A percentile compares a stretch with the other conserved stretches of the same genome.
Evolutionary conservation across 2,329 filamentous ascomycete species (phyloP).

Genomic region (Fusarium heterosporum): DNA sequence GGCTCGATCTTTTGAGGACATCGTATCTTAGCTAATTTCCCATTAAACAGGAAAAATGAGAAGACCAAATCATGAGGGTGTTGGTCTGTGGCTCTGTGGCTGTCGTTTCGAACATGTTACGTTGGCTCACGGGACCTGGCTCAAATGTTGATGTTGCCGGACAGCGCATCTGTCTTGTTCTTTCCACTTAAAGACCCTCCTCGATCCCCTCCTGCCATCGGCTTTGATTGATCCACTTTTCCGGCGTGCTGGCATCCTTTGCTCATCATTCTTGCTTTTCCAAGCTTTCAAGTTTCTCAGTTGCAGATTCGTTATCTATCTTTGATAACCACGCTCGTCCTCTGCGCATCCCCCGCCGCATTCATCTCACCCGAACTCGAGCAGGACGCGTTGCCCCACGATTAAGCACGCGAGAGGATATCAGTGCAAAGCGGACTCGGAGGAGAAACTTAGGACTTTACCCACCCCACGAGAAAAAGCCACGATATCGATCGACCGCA

Average conservation of each 20-base stretch:
- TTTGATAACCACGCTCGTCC: conserved; percentile 5
- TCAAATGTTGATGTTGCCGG: neutral
- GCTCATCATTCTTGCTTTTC: conserved; percentile 25
- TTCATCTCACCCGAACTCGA: neutral
- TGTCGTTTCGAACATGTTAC: neutral
- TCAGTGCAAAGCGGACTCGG: conserved; percentile 21
- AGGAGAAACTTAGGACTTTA: conserved; percentile 30
- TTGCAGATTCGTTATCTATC: conserved; percentile 5
- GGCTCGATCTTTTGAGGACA: conserved; percentile 8
- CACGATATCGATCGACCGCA: conserved; percentile 29
- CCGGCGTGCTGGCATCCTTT: conserved; percentile 30
- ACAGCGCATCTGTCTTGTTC: neutral
- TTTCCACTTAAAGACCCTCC: conserved; percentile 1
- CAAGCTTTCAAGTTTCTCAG: conserved; percentile 14
- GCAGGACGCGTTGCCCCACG: conserved; percentile 1
- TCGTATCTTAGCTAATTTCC: conserved; percentile 29
- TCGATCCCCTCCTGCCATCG: conserved; percentile 4
- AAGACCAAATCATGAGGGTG: conserved; percentile 6
- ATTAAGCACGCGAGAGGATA: conserved; percentile 11
- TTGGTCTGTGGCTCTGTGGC: conserved; percentile 4
- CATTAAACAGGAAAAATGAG: conserved; percentile 12
- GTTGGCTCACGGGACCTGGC: neutral
- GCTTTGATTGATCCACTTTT: conserved; percentile 36
- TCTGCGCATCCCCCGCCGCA: neutral
- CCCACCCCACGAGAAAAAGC: conserved; percentile 34